These are phyloP conservation scores for Kandelia obovata DNA, from an alignment of 345 rosid species.

Conservation along the genomic window DNA sequence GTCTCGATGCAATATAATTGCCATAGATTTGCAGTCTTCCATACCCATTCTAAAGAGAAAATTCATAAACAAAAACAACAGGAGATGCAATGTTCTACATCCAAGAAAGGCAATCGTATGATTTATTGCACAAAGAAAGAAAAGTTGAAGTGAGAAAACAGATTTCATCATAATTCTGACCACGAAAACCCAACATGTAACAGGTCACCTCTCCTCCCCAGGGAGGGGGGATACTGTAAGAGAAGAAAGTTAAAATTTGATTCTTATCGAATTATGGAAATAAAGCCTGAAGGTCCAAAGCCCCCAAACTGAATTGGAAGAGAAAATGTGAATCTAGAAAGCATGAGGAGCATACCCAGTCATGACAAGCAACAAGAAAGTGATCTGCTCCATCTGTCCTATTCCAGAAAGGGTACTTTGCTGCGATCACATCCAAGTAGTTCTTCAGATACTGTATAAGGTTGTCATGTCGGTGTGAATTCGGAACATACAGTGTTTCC, in stretches of 20 bases:
- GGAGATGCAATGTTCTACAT: neutral
- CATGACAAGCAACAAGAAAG: constrained; percentile 95
- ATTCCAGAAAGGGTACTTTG: constrained; percentile 80
- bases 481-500: constrained; percentile 57
- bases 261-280: no score
- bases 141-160: neutral
- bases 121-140: neutral
- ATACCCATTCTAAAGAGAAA: no score
- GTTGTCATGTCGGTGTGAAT: constrained; percentile 67
- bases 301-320: neutral
- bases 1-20: neutral
- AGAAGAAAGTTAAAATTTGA: neutral
- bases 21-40: neutral
- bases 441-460: constrained; percentile 56
- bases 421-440: constrained; percentile 55
- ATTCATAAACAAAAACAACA: neutral
- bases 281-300: constrained; percentile 3
- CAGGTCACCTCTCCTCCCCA: neutral
- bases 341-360: constrained; percentile 61
- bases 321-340: constrained; percentile 5
- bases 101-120: neutral
- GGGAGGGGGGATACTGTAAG: neutral
- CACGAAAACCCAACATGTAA: neutral
- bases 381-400: constrained; percentile 89
- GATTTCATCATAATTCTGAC: neutral